Base-by-base conservation (phyloP, 1,139 yeast species). In the Geotrichum histeridarum region DNA sequence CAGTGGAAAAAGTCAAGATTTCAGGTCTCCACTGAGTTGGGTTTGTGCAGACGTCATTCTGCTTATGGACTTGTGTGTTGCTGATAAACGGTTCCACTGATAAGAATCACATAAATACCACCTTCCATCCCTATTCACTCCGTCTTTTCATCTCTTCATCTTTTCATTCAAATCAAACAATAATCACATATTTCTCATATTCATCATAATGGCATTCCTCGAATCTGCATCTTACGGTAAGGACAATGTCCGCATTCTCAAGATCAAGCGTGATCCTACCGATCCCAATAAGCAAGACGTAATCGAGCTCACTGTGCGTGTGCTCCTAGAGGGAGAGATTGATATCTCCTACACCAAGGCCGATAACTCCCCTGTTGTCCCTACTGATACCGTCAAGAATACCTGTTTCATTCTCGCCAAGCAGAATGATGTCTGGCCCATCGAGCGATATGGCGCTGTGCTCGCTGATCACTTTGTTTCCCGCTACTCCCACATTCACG, bases 341-440 rank as follows among this genome's bases (percentile, higher is more conserved):
- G 96, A 86, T 59, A 72, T 73, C 35, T 82, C 95, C 2, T 90
- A 87, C 74, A 90, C 96, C 52, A 68, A 84, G 59, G 96, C 96
- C 41, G 95, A 90, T 71, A 90, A 90, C 73, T 69, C 87, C 2
- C 79, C 86, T 12, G 83, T 90, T 65, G 94, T 90, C 49, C 96
- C 97, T 55, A 90, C 97, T 11, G 97, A 90, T 71, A 89, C 96
- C 1, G 91, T 89, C 59, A 90, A 90, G 73, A 90, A 90, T 76
- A 90, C 96, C 54, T 82, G 88, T 60, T 77, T 68, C 83, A 69
- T 90, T 41, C 83, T 87, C 64, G 96, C 96, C 59, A 87, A 86
- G 72, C 83, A 77, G 65, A 78, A 82, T 56, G 87, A 87, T 57
- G 73, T 71, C 43, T 87, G 93, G 87, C 96, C 96, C 58, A 84